A percentile compares a stretch with the other conserved stretches of the same genome.
phyloP scores from a whole-genome alignment of 192 early-diverging fungal genomes.

The Backusella mclennaniae region DNA sequence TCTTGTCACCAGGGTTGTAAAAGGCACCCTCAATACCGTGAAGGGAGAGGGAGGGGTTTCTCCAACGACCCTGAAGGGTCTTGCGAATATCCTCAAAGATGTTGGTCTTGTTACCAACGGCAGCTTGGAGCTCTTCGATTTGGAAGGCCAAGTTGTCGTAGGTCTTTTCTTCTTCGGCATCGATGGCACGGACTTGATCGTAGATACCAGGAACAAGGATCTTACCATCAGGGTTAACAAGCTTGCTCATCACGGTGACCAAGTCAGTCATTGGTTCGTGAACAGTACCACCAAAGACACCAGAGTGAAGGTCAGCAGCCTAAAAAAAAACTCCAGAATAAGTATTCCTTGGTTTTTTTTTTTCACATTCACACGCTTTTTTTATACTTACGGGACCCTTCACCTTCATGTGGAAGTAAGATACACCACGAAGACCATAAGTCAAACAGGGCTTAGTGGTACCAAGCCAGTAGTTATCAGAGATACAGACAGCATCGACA shows the following conservation, averaged over 20 bases:
- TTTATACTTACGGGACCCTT: slow-evolving; percentile 31
- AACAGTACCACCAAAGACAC: slow-evolving; percentile 91
- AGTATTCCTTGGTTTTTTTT: neutral
- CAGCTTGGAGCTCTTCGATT: slow-evolving; percentile 74
- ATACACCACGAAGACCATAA: slow-evolving; percentile 90
- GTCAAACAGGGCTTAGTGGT: slow-evolving; percentile 96
- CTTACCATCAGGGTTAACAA: slow-evolving; percentile 82
- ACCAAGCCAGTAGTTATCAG: slow-evolving; percentile 99
- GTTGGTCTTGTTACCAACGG: slow-evolving; percentile 71
- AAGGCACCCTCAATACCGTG: slow-evolving; percentile 99
- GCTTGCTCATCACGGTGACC: slow-evolving; percentile 74
- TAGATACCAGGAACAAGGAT: slow-evolving; percentile 91
- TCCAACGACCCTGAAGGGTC: slow-evolving; percentile 90
- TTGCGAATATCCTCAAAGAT: slow-evolving; percentile 76
- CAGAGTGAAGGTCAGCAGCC: slow-evolving; percentile 88
- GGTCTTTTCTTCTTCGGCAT: slow-evolving; percentile 72
- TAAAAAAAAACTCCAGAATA: neutral
- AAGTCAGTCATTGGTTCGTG: slow-evolving; percentile 99
- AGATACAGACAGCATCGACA: slow-evolving; percentile 95
- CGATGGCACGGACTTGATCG: slow-evolving; percentile 87
- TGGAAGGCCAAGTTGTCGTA: slow-evolving; percentile 86
- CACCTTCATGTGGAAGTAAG: slow-evolving; percentile 49
- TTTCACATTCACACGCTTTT: neutral
- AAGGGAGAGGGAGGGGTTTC: slow-evolving; percentile 92
- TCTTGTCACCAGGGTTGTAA: slow-evolving; percentile 91